Base-by-base conservation (phyloP, 441 rosid genomes). In the Brassica balearica region DNA sequence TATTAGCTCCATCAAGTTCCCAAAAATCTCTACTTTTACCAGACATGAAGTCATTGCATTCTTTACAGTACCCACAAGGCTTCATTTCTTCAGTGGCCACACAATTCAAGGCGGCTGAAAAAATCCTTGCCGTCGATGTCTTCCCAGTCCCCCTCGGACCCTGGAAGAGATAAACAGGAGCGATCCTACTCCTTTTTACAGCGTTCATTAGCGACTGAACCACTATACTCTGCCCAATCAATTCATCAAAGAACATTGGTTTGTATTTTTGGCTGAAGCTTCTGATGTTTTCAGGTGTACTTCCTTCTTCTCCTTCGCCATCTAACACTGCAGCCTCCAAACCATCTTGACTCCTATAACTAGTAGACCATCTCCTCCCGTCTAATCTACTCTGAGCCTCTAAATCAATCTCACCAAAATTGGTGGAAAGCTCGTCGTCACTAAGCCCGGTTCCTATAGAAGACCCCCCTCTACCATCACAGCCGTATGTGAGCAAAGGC, bases 111-210 rank as follows among this genome's bases (percentile, higher is more conserved):
- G 99, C 97, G 17, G 97, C 90, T 38, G 97, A 87, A 83, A 96
- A 96, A 65, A 94, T 92, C 80, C 90, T 89, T 3, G 99, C 97
- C 1, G 94, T 81, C 51, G 98, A 96, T 74, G 98, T 87, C 82
- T 96, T 96, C 34, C 99, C 99, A 9, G 97, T 94, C 60, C 99
- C 99, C 1, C 99, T 92, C 2, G 98, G 97, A 56, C 99, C 99
- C 65, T 94, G 99, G 80, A 96, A 96, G 71, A 96, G 92, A 87
- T 96, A 96, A 71, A 94, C 88, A 43, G 96, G 97, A 68, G 98
- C 97, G 59, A 96, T 88, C 87, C 95, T 92, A 77, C 90, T 89
- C 82, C 92, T 87, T 58, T 87, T 84, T 55, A 91, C 82, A 65
- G 99, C 92, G 84, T 85, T 96, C 68, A 69, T 80, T 68, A 96